These are phyloP conservation scores for Gypsophila paniculata DNA, from an alignment of 179 eudicot species.

Conservation along the genomic window DNA sequence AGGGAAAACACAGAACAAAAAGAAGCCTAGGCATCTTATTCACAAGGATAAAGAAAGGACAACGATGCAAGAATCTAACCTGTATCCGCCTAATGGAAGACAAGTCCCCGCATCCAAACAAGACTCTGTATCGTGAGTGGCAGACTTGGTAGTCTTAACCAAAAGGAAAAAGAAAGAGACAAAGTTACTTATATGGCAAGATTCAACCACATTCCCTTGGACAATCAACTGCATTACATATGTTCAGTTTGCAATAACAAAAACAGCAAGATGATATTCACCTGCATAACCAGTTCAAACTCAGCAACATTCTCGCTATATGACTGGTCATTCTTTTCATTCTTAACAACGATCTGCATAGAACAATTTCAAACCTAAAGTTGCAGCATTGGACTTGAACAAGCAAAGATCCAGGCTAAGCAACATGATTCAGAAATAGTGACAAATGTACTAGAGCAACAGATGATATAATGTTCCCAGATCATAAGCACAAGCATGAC, in stretches of 20 bases:
- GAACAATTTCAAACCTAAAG: constrained; percentile 12
- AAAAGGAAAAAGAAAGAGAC: not conserved
- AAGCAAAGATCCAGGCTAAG: not conserved
- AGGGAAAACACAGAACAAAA: not conserved
- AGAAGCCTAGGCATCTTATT: not conserved
- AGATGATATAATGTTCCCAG: too few species aligned
- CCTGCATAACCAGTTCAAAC: constrained; percentile 96
- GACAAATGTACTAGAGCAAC: not conserved
- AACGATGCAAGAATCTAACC: constrained; percentile 45
- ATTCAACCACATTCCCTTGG: not conserved
- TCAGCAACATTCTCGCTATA: constrained; percentile 70
- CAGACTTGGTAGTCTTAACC: constrained; percentile 79
- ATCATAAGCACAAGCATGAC: not conserved
- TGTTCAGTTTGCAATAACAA: not conserved
- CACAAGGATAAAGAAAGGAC: constrained; percentile 8
- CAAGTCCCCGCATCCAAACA: constrained; percentile 75
- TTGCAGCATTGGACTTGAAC: not conserved
- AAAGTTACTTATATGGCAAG: constrained; percentile 2
- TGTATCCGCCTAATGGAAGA: constrained; percentile 95
- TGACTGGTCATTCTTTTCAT: constrained; percentile 49
- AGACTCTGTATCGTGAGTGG: constrained; percentile 76
- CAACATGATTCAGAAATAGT: not conserved
- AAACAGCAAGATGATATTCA: constrained; percentile 29
- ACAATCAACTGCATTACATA: not conserved
- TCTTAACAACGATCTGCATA: constrained; percentile 59